A percentile compares a stretch with the other conserved stretches of the same genome.
Conservation (phyloP, 495 filamentous ascomycete genomes). For the Penicillium diatomitis region DNA sequence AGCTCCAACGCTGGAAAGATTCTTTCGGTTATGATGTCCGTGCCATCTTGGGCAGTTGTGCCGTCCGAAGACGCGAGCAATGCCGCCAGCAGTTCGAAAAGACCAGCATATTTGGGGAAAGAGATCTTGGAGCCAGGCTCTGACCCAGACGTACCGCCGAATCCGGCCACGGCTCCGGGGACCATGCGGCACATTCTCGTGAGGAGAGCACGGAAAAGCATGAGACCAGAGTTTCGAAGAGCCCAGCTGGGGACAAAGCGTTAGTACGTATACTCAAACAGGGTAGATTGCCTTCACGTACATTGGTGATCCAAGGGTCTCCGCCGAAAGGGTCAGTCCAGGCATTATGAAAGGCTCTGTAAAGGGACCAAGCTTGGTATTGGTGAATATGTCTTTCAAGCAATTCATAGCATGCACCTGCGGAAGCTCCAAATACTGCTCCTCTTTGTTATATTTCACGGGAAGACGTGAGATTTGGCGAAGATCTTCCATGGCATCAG, state of each 20-base stretch:
- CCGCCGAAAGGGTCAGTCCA: slow-evolving; percentile 64
- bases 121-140: slow-evolving; percentile 35
- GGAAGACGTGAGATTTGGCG: slow-evolving; percentile 48
- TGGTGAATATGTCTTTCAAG: slow-evolving; percentile 77
- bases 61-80: slow-evolving; percentile 46
- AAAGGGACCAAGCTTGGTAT: slow-evolving; percentile 52
- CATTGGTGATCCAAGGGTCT: slow-evolving; percentile 56
- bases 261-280: slow-evolving; percentile 6
- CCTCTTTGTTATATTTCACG: slow-evolving; percentile 32
- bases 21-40: slow-evolving; percentile 50
- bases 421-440: slow-evolving; percentile 54
- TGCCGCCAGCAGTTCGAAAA: slow-evolving; percentile 57
- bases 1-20: slow-evolving; percentile 87
- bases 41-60: slow-evolving; percentile 23
- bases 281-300: slow-evolving; percentile 14
- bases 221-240: slow-evolving; percentile 83
- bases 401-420: slow-evolving; percentile 95
- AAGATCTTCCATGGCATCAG: slow-evolving; percentile 43
- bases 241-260: slow-evolving; percentile 55
- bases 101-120: slow-evolving; percentile 58
- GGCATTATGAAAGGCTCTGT: slow-evolving; percentile 62
- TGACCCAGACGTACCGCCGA: slow-evolving; percentile 34
- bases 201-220: slow-evolving; percentile 77
- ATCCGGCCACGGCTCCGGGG: slow-evolving; percentile 24
- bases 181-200: slow-evolving; percentile 48